Evolutionary conservation across 805 yeast genomes (phyloP), one percentile per base, ranked within the genome.

Genomic region (Kuraishia molischiana): DNA sequence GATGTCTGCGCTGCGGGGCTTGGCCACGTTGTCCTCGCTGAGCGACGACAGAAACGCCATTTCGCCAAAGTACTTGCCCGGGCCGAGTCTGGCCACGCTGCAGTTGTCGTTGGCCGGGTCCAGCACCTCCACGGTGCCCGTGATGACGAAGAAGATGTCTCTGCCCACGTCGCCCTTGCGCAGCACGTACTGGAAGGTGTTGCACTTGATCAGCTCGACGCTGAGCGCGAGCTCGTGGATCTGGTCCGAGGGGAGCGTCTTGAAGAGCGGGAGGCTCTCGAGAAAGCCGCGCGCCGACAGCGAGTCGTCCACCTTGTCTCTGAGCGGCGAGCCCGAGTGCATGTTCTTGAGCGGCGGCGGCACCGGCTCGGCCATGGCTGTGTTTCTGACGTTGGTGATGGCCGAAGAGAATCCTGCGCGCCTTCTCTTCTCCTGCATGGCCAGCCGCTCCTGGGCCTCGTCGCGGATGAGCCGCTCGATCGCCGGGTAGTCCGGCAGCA

Each of bases 401-500:
- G 22, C 24, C 11, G 38, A 38, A 18, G 38, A 29, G 20, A 64
- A 57, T 11, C 68, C 69, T 36, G 65, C 61, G 40, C 67, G 58
- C 43, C 67, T 69, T 48, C 75, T 66, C 53, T 79, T 77, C 37
- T 78, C 85, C 47, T 72, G 79, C 76, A 79, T 73, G 4, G 82
- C 79, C 41, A 82, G 58, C 37, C 90, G 62, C 52, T 81, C 87
- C 49, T 82, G 87, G 3, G 86, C 89, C 50, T 82, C 90, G 52
- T 82, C 85, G 43, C 89, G 61, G 32, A 82, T 79, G 35, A 77
- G 64, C 41, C 84, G 60, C 51, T 81, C 89, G 29, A 82, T 72
- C 2, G 59, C 53, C 0, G 90, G 89, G 52, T 73, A 80, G 40
- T 67, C 70, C 1, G 77, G 73, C 19, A 82, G 59, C 1, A 82